Conservation (phyloP, 306 rosid genomes). For the Calophaca sinica region DNA sequence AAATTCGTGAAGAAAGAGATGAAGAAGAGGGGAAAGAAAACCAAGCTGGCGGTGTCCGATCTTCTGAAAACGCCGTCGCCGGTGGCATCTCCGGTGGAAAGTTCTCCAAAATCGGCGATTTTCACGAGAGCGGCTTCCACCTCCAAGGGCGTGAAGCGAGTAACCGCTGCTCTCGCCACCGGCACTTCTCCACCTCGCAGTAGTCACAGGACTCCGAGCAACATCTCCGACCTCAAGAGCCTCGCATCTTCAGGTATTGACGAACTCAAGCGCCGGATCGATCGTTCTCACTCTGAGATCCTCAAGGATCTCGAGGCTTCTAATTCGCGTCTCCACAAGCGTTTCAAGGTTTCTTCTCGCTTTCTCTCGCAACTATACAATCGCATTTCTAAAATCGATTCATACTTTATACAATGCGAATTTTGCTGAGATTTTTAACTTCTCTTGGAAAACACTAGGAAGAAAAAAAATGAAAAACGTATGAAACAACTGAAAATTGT, state of each 20-base stretch:
- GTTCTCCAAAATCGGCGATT: conserved; percentile 61
- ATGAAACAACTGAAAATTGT: neutral
- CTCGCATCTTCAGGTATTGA: conserved; percentile 66
- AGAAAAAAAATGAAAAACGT: neutral
- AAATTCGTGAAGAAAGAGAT: conserved; percentile 44
- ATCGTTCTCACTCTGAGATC: conserved; percentile 82
- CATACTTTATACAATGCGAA: neutral
- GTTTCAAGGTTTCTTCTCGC: conserved; percentile 69
- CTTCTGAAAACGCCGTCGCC: conserved; percentile 71
- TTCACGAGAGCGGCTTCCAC: conserved; percentile 59
- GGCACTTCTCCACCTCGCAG: conserved; percentile 54
- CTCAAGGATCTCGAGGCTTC: conserved; percentile 81
- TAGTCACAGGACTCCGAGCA: conserved; percentile 54
- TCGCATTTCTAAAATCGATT: conserved; percentile 11
- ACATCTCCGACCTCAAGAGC: conserved; percentile 74
- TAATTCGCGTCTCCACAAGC: conserved; percentile 78
- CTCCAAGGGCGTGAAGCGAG: conserved; percentile 56
- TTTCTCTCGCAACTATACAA: neutral
- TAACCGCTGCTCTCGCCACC: conserved; percentile 44
- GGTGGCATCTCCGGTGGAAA: conserved; percentile 54
- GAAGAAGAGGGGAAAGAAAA: conserved; percentile 63
- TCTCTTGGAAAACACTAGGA: neutral
- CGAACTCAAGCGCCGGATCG: conserved; percentile 79
- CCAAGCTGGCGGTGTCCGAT: conserved; percentile 55
- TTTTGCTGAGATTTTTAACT: neutral